Evolutionary conservation across 805 yeast species (phyloP), one percentile per base, ranked within the genome.

Genomic region (Kuraishia hungarica): DNA sequence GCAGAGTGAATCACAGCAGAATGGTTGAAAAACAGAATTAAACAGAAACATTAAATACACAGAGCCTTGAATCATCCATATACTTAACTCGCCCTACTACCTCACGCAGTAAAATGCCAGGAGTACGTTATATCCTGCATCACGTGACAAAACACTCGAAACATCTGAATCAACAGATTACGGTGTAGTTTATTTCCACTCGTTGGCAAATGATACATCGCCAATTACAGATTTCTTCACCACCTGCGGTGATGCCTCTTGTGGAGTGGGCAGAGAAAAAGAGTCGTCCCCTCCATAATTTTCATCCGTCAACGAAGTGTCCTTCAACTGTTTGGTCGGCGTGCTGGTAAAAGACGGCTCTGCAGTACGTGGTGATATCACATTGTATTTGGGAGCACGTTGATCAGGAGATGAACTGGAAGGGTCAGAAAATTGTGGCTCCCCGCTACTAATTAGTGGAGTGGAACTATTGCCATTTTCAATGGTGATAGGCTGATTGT

Each of bases 181-280:
- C n/a, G n/a, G n/a, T n/a, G n/a, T 26, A 8, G n/a, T 35, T 35
- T 17, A 35, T 35, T 35, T 35, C 43, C 43, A 35, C 43, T 35
- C 43, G 11, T 35, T 35, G 43, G 43, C n/a, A 35, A 35, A 35
- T 15, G 43, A 35, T 35, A 35, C 43, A 35, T 35, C 43, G 43
- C n/a, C n/a, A 10, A 13, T 15, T 15, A 35, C 43, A 4, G 43
- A 17, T 17, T 35, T 10, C 43, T 35, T 46, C 24, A 20, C 49
- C 22, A 20, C 49, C 24, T 46, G 49, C 15, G 35, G 24, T 24
- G 51, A 48, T 17, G 51, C 26, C 21, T 50, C 48, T 8, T 43
- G 48, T 21, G 53, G 53, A 20, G 39, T 46, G 8, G 53, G 53
- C 19, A 51, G 28, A 21, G 53, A 51, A 23, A 51, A 51, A 2